Base-by-base conservation (phyloP, 73 alveolate genomes). In the Stentor coeruleus region DNA sequence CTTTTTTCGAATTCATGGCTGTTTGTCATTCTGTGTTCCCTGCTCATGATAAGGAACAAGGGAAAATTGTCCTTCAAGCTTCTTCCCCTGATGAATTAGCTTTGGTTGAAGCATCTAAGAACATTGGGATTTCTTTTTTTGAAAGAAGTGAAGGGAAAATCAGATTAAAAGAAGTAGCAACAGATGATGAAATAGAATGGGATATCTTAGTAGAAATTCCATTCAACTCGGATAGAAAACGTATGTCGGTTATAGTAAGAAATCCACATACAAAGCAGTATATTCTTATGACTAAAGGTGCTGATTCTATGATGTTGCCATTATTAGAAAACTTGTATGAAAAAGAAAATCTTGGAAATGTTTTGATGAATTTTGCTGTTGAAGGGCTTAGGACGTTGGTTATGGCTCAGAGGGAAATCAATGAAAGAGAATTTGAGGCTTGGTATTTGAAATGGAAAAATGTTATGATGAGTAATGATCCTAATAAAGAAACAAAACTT, bases 311-410 rank as follows among this genome's bases (percentile, higher is more conserved):
- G 14, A 93, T 93, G n/a, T 81, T 86, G 49, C 74, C 85, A 20
- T 57, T 92, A 39, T 39, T 86, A 41, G 87, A 74, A 31, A 82
- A 85, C 72, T 72, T 73, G 41, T 79, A 84, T 76, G 75, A 66
- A 14, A 66, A 66, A 84, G 75, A 81, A 77, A 41, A 89, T 83
- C 83, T 89, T 59, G 85, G 66, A 58, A 84, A 82, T 49, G 40
- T 83, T 59, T 59, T 87, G 38, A 49, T 66, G 39, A 86, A 87
- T 30, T 97, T 95, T 88, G 97, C 99, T n/a, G 84, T 85, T 39
- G 94, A 91, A 49, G 99, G 99, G 14, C 81, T 95, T 74, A 83
- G 99, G 76, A 97, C 98, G 30, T 89, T 97, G n/a, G 95, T 93
- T 3, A 87, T 97, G 92, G 98, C 97, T 0, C 84, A 86, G 84